Evolutionary conservation across 2,329 filamentous ascomycete species (phyloP).

Genomic region (Arthrobotrys sphaeroides): DNA sequence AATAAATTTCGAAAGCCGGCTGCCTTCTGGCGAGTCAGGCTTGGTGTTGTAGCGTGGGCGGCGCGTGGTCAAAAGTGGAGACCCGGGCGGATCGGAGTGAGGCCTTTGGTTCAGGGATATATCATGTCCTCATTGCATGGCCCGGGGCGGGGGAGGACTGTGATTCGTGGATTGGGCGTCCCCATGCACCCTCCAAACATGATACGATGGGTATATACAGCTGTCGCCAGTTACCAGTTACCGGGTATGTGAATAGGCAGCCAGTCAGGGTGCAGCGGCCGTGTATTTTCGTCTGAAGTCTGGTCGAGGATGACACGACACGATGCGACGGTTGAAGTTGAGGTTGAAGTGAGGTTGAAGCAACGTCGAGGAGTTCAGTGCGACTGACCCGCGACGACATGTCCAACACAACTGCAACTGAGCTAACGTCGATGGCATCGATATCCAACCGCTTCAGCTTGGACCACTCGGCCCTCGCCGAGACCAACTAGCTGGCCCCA

Average conservation of each 20-base stretch:
- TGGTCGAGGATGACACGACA: constrained; percentile 1
- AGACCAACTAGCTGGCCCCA: background rate
- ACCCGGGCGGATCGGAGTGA: constrained; percentile 22
- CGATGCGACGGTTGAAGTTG: background rate
- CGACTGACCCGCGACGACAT: too few species aligned
- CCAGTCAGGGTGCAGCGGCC: background rate
- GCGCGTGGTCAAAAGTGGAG: constrained; percentile 16
- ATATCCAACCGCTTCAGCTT: constrained; percentile 2
- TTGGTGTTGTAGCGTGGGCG: constrained; percentile 10
- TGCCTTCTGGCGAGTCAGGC: constrained; percentile 18
- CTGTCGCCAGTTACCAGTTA: constrained; percentile 11
- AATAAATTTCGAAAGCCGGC: constrained; percentile 10
- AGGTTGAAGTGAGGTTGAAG: background rate
- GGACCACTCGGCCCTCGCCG: constrained; percentile 13
- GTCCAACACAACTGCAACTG: constrained; percentile 43
- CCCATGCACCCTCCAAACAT: constrained; percentile 48
- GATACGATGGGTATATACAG: constrained; percentile 11
- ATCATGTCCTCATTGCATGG: constrained; percentile 43
- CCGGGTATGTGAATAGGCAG: constrained; percentile 24
- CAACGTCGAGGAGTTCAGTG: too few species aligned
- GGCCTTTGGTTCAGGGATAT: constrained; percentile 36
- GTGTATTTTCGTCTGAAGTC: constrained; percentile 19
- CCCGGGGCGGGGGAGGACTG: constrained; percentile 11
- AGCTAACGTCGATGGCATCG: too few species aligned
- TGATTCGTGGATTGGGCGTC: constrained; percentile 18